These are phyloP conservation scores for Mimosa pudica DNA, from an alignment of 306 rosid genomes.

Conservation along the genomic window DNA sequence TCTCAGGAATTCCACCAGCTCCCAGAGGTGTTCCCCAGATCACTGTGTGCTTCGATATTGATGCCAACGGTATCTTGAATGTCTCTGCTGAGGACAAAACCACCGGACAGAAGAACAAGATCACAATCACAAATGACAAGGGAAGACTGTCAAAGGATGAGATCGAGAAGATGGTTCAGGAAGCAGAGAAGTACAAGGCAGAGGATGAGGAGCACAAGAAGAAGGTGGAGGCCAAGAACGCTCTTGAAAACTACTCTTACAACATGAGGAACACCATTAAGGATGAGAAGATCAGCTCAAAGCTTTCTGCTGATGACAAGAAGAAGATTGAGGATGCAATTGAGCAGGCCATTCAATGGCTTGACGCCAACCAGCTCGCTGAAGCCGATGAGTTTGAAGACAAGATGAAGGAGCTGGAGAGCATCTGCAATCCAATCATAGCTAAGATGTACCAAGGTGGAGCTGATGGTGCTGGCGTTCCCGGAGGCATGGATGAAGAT, in stretches of 20 bases:
- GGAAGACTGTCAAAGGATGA: conserved; percentile 78
- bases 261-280: conserved; percentile 76
- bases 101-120: conserved; percentile 79
- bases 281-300: conserved; percentile 73
- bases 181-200: conserved; percentile 76
- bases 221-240: conserved; percentile 69
- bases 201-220: conserved; percentile 88
- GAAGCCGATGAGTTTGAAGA: conserved; percentile 75
- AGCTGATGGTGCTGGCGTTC: conserved; percentile 44
- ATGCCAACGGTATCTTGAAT: conserved; percentile 72
- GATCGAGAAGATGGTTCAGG: conserved; percentile 81
- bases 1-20: conserved; percentile 82
- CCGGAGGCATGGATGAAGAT: conserved; percentile 46
- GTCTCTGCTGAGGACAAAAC: conserved; percentile 78
- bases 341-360: conserved; percentile 74
- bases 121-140: conserved; percentile 76
- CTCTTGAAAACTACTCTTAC: conserved; percentile 74
- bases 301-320: conserved; percentile 58
- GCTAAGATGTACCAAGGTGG: conserved; percentile 85
- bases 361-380: conserved; percentile 64
- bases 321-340: conserved; percentile 66
- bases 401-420: conserved; percentile 78
- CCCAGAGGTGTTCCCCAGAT: conserved; percentile 81
- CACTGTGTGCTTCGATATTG: conserved; percentile 71
- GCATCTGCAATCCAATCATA: conserved; percentile 67